Base-by-base conservation (phyloP, 2,329 filamentous ascomycete genomes). In the Huntiella omanensis region DNA sequence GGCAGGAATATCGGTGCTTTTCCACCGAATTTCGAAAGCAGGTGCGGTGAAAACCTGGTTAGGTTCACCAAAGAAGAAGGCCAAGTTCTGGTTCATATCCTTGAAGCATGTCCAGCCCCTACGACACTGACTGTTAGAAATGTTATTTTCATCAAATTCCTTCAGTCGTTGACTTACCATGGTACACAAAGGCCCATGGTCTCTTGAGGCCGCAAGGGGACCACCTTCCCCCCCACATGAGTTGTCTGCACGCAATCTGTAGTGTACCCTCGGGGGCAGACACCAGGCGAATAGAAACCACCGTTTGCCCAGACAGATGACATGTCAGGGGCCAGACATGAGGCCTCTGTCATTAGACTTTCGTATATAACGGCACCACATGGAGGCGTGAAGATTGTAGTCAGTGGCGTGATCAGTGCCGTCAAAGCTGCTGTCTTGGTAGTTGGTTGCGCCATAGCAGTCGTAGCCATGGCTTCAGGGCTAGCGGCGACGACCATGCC, bases 1-100 rank as follows among this genome's bases (percentile, higher is more conserved):
- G 8, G 34, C 17, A 1, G 47, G 42, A 1, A 55, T 40, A 33
- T 56, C 55, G 35, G 46, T 49, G 8, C 49, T 49, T 17, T 53
- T 51, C 56, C 57, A 58, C 4, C 56, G 53, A 36, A 57, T 56
- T 43, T 58, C 57, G 37, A 58, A 58, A 32, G 57, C 56, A 6
- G 56, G 57, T 6, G 53, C 57, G 6, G 55, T 57, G 38, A 51
- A 59, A 16, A 51, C 51, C 13, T 53, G 53, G 36, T 57, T 52
- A 10, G 22, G 22, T 28, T 48, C 40, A 1, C 40, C 50, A 12
- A 47, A 33, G 15, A 49, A 46, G 43, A 46, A 49, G 49, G 43
- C 57, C 55, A 51, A 53, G 56, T 4, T 51, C 42, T 47, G 54
- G 53, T 41, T 49, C 53, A 13, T 53, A 54, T 42, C 32, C 7